These are phyloP conservation scores for Vanrija pseudolonga DNA, from an alignment of 1,284 basidiomycete genomes.

Conservation along the genomic window DNA sequence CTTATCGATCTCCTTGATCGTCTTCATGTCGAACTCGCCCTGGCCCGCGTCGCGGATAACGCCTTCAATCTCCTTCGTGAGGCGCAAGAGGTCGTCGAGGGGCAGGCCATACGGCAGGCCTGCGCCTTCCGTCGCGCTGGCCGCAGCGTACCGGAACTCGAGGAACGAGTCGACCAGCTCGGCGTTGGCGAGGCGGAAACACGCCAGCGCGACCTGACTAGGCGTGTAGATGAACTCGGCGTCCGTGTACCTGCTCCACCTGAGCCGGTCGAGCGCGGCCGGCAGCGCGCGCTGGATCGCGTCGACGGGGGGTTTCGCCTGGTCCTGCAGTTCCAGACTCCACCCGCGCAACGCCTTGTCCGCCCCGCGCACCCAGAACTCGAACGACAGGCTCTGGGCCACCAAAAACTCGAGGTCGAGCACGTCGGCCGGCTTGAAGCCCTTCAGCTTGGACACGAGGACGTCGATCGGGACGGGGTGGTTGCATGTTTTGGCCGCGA, in stretches of 20 bases:
- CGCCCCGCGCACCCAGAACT: constrained; percentile 88
- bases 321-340: constrained; percentile 78
- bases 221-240: constrained; percentile 88
- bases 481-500: constrained; percentile 96
- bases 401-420: constrained; percentile 92
- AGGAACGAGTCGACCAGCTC: constrained; percentile 63
- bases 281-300: constrained; percentile 28
- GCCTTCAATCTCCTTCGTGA: constrained; percentile 58
- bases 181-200: constrained; percentile 64
- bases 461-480: constrained; percentile 78
- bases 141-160: constrained; percentile 50
- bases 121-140: constrained; percentile 53
- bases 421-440: constrained; percentile 73
- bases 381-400: constrained; percentile 86
- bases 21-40: constrained; percentile 65
- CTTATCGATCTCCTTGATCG: constrained; percentile 79
- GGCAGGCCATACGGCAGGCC: constrained; percentile 27
- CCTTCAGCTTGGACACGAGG: constrained; percentile 76
- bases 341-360: constrained; percentile 87
- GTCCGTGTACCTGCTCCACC: constrained; percentile 77
- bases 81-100: constrained; percentile 43
- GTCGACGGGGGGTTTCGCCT: constrained; percentile 14
- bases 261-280: constrained; percentile 52
- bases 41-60: constrained; percentile 59
- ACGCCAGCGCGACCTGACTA: constrained; percentile 88